phyloP scores from a whole-genome alignment of 176 grass and related monocot species.

The Sorghum bicolor region Sorghum_bicolor_NCBIv3 NC_012874.2:5285001-5285500 shows the following conservation, averaged over 20 bases:
- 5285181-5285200: neutral
- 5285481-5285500: no score
- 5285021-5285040: neutral
- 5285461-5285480: no score
- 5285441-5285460: no score
- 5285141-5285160: neutral
- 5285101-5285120: slow-evolving; percentile 22
- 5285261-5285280: no score
- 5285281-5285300: no score
- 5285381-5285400: no score
- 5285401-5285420: no score
- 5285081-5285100: slow-evolving; percentile 9
- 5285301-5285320: neutral
- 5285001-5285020: neutral
- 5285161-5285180: neutral
- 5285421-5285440: no score
- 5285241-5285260: neutral
- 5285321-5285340: neutral
- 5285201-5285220: neutral
- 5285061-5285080: neutral
- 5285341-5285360: no score
- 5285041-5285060: neutral
- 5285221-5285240: neutral
- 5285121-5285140: slow-evolving; percentile 37
- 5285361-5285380: no score